These are phyloP conservation scores for Solanum chilense DNA, from an alignment of 257 asterid species.

Conservation along the genomic window DNA sequence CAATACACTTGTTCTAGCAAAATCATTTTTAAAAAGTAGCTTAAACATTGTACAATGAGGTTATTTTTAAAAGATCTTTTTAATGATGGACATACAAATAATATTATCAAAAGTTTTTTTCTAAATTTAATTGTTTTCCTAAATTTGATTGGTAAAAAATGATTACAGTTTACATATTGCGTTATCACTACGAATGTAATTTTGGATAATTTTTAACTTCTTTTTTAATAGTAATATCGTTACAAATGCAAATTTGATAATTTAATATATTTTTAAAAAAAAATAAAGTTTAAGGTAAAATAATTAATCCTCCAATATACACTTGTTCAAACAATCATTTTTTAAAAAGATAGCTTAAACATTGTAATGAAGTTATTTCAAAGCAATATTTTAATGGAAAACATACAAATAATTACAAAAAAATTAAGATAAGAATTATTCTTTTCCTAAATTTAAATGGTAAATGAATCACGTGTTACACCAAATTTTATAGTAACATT, in stretches of 20 bases:
- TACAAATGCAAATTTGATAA: not conserved
- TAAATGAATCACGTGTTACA: not conserved
- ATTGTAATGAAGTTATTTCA: not conserved
- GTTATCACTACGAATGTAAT: not conserved
- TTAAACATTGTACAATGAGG: not conserved
- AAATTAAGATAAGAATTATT: not conserved
- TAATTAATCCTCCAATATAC: not conserved
- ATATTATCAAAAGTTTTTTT: not conserved
- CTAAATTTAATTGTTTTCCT: not conserved
- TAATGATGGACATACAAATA: not conserved
- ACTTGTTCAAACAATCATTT: not conserved
- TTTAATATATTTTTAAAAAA: not conserved
- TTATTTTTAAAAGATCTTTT: not conserved
- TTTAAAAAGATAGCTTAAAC: not conserved
- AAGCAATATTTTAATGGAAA: not conserved
- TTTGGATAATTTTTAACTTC: not conserved
- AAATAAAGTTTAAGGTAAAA: not conserved
- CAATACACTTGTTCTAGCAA: not conserved
- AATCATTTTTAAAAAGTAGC: not conserved
- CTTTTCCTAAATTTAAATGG: not conserved
- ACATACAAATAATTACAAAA: no score
- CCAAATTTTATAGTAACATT: no score
- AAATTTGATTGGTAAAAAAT: not conserved
- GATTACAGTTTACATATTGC: not conserved
- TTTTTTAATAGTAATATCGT: not conserved